These are phyloP conservation scores for Pseudonectria buxi DNA, from an alignment of 2,329 filamentous ascomycete genomes.

Conservation along the genomic window DNA sequence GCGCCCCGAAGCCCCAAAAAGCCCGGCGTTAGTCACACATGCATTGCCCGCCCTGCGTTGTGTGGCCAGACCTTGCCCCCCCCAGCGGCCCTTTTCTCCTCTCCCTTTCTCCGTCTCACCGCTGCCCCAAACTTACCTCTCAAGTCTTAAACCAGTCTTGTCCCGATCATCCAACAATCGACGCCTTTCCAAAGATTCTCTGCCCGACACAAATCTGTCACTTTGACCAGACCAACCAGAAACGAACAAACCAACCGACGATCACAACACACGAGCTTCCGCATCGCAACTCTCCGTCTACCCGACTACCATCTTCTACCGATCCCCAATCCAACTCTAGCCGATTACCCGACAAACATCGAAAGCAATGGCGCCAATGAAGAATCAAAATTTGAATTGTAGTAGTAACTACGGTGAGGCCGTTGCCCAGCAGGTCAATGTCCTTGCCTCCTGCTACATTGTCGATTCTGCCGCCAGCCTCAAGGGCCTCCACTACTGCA, in stretches of 20 bases:
- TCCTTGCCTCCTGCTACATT: conserved; percentile 87
- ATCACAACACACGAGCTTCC: not conserved
- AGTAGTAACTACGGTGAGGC: conserved; percentile 72
- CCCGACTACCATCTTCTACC: conserved; percentile 2
- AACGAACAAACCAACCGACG: too few species aligned
- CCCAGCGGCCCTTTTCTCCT: conserved; percentile 3
- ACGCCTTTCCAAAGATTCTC: too few species aligned
- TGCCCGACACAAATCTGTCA: too few species aligned
- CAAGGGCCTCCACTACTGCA: conserved; percentile 89
- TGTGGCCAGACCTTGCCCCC: not conserved
- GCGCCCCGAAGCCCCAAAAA: too few species aligned
- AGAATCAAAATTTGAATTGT: conserved; percentile 59
- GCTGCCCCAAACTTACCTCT: conserved; percentile 8
- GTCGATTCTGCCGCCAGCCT: conserved; percentile 68
- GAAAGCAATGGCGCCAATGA: conserved; percentile 59
- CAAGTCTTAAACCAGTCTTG: too few species aligned
- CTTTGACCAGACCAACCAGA: too few species aligned
- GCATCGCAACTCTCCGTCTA: conserved; percentile 10
- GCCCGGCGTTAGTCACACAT: too few species aligned
- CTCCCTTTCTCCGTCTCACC: conserved; percentile 3
- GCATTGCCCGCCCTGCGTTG: too few species aligned
- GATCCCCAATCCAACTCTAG: conserved; percentile 7
- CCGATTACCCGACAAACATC: conserved; percentile 19
- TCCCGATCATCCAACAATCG: not conserved
- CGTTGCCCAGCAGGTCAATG: conserved; percentile 59